Base-by-base conservation (phyloP, 768 basidiomycete genomes). In the Thelephora aurantiotincta region DNA sequence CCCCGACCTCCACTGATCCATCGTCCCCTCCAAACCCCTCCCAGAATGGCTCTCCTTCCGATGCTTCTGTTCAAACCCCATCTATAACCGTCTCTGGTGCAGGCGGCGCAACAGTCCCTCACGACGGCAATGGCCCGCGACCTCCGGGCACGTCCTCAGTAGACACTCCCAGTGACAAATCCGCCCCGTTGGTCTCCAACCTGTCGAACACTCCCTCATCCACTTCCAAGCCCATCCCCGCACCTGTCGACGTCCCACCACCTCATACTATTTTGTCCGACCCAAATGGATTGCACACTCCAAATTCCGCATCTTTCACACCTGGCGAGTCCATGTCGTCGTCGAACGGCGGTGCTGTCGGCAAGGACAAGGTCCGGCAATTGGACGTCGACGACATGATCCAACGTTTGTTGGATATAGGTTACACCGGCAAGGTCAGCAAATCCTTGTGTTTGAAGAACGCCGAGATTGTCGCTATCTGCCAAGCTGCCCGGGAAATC, bases 381-480 rank as follows among this genome's bases (percentile, higher is more conserved):
- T 71, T 97, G 56, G 96, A 99, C 64, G 79, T 98, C 49, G 94
- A 98, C 65, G 93, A 97, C 64, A 96, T 98, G 87, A 98, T 99
- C 59, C 82, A 86, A 60, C 80, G 94, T 45, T 75, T 99, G 42
- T 72, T 99, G 54, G 93, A 97, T 56, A 91, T 96, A 6, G 96
- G 94, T 3, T 99, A 98, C 63, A 89, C 87, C 5, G 94, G 93
- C 63, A 99, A 98, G 75, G 87, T 97, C 54, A 90, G 84, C 72
- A 98, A 96, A 65, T 87, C 88, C 30, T 74, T 88, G 58, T 93
- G 79, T 68, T 73, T 99, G 51, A 99, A 98, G 74, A 98, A 96
- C 62, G 75, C 81, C 20, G 96, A 99, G 69, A 96, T 98, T 57
- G 82, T 83, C 16, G 80, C 86, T 33, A 84, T 99, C 51, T 99